phyloP scores from a whole-genome alignment of 2,329 filamentous ascomycete genomes.

The Davidsoniella virescens region DNA sequence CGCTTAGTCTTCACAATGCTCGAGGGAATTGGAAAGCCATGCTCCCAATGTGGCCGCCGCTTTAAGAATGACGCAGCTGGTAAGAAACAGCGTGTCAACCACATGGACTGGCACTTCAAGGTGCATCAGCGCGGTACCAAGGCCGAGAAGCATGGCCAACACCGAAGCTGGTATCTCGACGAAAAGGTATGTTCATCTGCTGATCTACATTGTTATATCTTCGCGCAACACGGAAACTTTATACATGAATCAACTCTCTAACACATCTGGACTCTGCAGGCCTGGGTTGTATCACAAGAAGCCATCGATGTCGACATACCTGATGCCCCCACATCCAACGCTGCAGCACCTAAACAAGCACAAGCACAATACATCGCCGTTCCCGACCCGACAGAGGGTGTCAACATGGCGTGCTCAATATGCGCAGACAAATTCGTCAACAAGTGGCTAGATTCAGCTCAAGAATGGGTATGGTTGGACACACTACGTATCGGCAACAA shows the following conservation, averaged over 20 bases:
- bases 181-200: conserved; percentile 46
- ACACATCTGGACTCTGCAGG: conserved; percentile 29
- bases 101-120: conserved; percentile 97
- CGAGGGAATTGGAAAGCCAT: conserved; percentile 69
- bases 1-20: conserved; percentile 61
- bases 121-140: conserved; percentile 82
- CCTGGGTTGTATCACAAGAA: conserved; percentile 82
- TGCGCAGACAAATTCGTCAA: conserved; percentile 92
- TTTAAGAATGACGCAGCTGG: conserved; percentile 67
- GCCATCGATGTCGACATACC: conserved; percentile 49
- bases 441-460: conserved; percentile 78
- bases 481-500: conserved; percentile 61
- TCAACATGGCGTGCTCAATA: conserved; percentile 73
- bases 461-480: conserved; percentile 96
- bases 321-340: conserved; percentile 22
- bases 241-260: conserved; percentile 14
- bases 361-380: conserved; percentile 64
- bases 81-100: conserved; percentile 69
- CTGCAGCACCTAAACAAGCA: conserved; percentile 28
- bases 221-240: not conserved
- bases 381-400: conserved; percentile 58
- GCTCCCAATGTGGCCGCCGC: conserved; percentile 77
- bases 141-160: conserved; percentile 68
- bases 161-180: conserved; percentile 89
- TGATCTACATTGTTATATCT: no score